These are phyloP conservation scores for Butyriboletus loyo DNA, from an alignment of 768 basidiomycete genomes.

Conservation along the genomic window DNA sequence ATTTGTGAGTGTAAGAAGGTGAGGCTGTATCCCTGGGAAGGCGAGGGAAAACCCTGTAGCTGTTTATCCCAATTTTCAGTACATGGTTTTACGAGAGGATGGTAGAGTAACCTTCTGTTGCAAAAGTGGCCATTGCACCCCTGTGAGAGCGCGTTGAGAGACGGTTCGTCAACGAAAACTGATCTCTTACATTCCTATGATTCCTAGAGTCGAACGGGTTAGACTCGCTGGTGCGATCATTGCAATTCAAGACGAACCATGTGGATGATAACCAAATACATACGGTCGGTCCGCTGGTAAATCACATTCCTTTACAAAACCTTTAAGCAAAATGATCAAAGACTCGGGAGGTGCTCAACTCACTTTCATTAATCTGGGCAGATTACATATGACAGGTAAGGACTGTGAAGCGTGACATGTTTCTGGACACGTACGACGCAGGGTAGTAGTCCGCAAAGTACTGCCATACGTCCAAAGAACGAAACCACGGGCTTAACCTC, in stretches of 20 bases:
- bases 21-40: conserved; percentile 90
- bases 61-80: conserved; percentile 26
- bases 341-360: conserved; percentile 1
- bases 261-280: conserved; percentile 98
- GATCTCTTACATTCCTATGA: conserved; percentile 88
- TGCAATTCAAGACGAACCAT: conserved; percentile 53
- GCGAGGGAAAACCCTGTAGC: conserved; percentile 87
- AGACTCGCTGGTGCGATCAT: background rate
- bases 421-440: conserved; percentile 63
- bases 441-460: conserved; percentile 94
- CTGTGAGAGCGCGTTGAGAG: conserved; percentile 36
- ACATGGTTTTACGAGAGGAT: background rate
- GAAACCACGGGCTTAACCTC: conserved; percentile 70
- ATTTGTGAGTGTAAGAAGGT: conserved; percentile 84
- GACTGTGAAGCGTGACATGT: background rate
- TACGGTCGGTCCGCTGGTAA: conserved; percentile 91
- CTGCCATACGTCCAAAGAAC: conserved; percentile 69
- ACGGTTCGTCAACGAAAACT: background rate
- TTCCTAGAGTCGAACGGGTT: conserved; percentile 50
- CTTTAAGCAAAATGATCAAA: background rate
- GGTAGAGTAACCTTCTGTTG: conserved; percentile 70
- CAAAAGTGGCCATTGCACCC: conserved; percentile 96
- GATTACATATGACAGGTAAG: background rate
- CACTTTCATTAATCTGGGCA: conserved; percentile 34
- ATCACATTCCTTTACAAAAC: conserved; percentile 61